These are phyloP conservation scores for Malus fusca DNA, from an alignment of 306 rosid genomes.

Conservation along the genomic window DNA sequence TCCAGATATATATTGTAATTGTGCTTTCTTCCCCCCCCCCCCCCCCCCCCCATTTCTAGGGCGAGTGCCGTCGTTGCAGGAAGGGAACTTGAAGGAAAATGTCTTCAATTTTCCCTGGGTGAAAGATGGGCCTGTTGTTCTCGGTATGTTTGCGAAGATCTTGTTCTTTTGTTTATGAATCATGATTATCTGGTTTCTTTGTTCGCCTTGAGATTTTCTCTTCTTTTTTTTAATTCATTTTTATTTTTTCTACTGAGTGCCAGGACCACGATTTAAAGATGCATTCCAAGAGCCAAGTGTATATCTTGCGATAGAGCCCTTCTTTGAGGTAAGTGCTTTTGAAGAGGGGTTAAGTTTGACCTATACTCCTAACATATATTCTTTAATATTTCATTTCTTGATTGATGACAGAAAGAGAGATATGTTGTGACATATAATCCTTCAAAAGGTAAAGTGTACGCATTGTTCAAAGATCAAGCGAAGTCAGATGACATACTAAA, in stretches of 20 bases:
- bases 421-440: slow-evolving; percentile 85
- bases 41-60: slow-evolving; percentile 37
- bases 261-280: slow-evolving; percentile 91
- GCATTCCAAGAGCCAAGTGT: slow-evolving; percentile 92
- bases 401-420: slow-evolving; percentile 62
- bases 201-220: background rate
- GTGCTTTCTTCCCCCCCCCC: background rate
- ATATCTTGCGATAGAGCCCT: slow-evolving; percentile 73
- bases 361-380: background rate
- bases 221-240: background rate
- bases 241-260: slow-evolving; percentile 1
- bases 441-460: slow-evolving; percentile 72
- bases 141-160: slow-evolving; percentile 43
- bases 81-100: slow-evolving; percentile 74
- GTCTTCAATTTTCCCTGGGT: slow-evolving; percentile 83
- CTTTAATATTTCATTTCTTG: slow-evolving; percentile 15
- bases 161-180: slow-evolving; percentile 11
- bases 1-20: slow-evolving; percentile 8
- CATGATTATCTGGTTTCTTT: slow-evolving; percentile 18
- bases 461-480: slow-evolving; percentile 90
- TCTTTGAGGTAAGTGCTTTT: slow-evolving; percentile 55
- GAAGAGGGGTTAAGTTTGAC: background rate
- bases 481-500: slow-evolving; percentile 92
- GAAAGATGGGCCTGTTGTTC: slow-evolving; percentile 77
- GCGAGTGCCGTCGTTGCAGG: slow-evolving; percentile 72